Percentiles rank a stretch among this genome's conserved stretches.
These are phyloP conservation scores for Anisodus acutangulus DNA, from an alignment of 257 asterid genomes.

Conservation along the genomic window DNA sequence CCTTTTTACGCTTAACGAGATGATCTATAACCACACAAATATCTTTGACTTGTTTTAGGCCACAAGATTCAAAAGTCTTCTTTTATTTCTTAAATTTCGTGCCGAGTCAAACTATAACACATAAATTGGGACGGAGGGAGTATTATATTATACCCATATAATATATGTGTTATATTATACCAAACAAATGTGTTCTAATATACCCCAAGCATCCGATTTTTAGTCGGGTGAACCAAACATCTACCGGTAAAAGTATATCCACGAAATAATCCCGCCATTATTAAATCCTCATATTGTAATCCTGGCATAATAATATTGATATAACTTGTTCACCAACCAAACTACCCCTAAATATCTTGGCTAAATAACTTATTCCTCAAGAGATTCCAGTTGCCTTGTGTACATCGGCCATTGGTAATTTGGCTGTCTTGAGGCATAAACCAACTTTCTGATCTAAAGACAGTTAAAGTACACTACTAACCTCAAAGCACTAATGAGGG, in stretches of 20 bases:
- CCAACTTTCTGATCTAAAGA: not conserved
- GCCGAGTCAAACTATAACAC: no score
- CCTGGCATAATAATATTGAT: not conserved
- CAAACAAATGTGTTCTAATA: not conserved
- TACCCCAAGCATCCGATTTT: not conserved
- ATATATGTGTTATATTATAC: not conserved
- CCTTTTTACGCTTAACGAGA: no score
- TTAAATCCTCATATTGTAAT: not conserved
- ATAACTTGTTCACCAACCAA: not conserved
- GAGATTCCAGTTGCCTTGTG: not conserved
- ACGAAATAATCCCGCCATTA: not conserved
- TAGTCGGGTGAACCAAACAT: not conserved
- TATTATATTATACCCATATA: not conserved
- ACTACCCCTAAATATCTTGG: not conserved
- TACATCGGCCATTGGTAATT: not conserved
- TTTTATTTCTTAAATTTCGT: no score
- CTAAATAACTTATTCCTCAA: constrained; percentile 1
- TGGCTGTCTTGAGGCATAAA: not conserved
- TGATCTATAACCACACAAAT: no score
- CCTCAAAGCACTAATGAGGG: not conserved
- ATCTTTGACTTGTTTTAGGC: no score
- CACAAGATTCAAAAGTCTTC: no score
- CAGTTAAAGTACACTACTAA: not conserved
- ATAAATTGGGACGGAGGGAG: no score
- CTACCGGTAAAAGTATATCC: not conserved